Conservation (phyloP, 352 stramenopile species). For the Phytophthora fragariaefolia region DNA sequence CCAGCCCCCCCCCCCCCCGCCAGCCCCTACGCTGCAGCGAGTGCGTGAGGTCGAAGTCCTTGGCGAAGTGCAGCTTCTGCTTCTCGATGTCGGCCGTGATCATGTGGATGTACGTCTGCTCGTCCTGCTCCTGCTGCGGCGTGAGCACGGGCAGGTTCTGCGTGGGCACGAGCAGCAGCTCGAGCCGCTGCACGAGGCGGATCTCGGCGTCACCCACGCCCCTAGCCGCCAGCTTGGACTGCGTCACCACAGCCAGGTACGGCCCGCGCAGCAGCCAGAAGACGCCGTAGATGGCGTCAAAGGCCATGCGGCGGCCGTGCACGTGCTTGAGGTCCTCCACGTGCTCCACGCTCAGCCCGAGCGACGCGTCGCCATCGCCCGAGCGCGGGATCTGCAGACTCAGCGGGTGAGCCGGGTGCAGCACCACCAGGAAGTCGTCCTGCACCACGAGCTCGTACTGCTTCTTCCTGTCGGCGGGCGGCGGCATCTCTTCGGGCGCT, state of each 20-base stretch:
- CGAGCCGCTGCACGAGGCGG: conserved; percentile 61
- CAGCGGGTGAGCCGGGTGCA: conserved; percentile 54
- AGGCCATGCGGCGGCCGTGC: conserved; percentile 75
- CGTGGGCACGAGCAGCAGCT: conserved; percentile 72
- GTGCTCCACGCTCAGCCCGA: conserved; percentile 66
- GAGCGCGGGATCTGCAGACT: conserved; percentile 60
- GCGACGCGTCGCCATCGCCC: conserved; percentile 33
- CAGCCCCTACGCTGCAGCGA: conserved; percentile 77
- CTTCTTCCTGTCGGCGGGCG: conserved; percentile 35
- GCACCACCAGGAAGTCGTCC: conserved; percentile 71
- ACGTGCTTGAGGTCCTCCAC: conserved; percentile 65
- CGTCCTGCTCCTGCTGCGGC: conserved; percentile 61
- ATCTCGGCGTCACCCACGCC: conserved; percentile 64
- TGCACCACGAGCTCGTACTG: conserved; percentile 75
- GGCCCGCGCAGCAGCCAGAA: conserved; percentile 71
- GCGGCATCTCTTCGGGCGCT: conserved; percentile 22
- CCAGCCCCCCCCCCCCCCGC: too few species aligned
- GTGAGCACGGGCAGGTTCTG: conserved; percentile 61
- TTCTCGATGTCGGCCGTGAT: conserved; percentile 57
- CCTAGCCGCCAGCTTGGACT: conserved; percentile 62
- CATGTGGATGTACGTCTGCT: conserved; percentile 68
- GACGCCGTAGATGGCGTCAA: conserved; percentile 84
- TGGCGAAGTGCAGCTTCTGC: conserved; percentile 77
- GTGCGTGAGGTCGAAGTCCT: conserved; percentile 82
- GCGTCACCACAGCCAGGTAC: conserved; percentile 78